Evolutionary conservation across 768 basidiomycete genomes (phyloP).

Genomic region (Amanita brunnescens): DNA sequence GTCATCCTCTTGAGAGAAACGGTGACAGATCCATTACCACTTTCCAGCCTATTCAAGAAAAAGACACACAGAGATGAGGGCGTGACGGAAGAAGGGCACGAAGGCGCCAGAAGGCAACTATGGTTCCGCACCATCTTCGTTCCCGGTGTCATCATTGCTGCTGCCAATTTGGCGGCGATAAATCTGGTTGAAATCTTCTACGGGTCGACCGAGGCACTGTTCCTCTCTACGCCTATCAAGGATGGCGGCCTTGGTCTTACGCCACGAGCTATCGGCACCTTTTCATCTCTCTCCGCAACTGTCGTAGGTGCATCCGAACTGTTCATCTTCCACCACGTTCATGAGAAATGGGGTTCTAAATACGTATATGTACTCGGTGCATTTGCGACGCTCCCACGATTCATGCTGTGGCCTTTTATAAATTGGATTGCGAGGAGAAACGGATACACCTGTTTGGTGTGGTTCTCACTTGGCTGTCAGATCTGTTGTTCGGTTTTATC

Average conservation of each 20-base stretch:
- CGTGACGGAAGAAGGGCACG: neutral
- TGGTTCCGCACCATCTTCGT: constrained; percentile 14
- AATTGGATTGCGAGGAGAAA: too few species aligned
- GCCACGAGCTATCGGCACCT: constrained; percentile 44
- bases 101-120: too few species aligned
- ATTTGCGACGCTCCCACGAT: too few species aligned
- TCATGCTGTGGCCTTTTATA: too few species aligned
- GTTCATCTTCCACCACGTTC: constrained; percentile 48
- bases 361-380: too few species aligned
- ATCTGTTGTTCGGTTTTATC: too few species aligned
- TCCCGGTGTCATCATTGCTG: constrained; percentile 41
- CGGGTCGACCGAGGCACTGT: constrained; percentile 52
- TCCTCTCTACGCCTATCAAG: constrained; percentile 51
- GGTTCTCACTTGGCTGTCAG: too few species aligned
- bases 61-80: too few species aligned
- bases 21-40: neutral
- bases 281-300: constrained; percentile 42
- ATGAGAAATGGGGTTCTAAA: neutral
- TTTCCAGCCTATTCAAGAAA: neutral
- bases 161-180: constrained; percentile 25
- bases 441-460: too few species aligned
- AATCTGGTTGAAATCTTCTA: constrained; percentile 50
- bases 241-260: constrained; percentile 58
- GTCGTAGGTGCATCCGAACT: constrained; percentile 47
- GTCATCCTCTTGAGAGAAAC: constrained; percentile 40